These are phyloP conservation scores for Sporothrix brasiliensis DNA, from an alignment of 2,329 filamentous ascomycete species.

Conservation along the genomic window DNA sequence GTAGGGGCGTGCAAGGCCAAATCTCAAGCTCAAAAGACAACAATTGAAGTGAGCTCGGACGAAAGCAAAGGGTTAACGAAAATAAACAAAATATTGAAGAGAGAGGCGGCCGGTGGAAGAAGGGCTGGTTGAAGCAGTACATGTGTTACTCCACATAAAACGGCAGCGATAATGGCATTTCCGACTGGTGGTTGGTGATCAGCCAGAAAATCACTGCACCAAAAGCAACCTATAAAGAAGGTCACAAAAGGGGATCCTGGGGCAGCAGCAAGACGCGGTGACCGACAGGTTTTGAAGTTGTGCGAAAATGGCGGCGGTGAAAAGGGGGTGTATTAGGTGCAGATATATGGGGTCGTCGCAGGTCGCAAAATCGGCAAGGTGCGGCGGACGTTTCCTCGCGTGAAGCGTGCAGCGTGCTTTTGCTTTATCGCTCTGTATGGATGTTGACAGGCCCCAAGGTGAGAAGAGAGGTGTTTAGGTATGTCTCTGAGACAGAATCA, in stretches of 20 bases:
- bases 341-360: neutral
- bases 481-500: neutral
- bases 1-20: neutral
- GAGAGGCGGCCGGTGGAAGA: constrained; percentile 5
- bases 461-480: neutral
- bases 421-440: neutral
- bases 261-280: constrained; percentile 30
- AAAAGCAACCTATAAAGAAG: neutral
- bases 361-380: constrained; percentile 7
- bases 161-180: neutral
- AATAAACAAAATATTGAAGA: constrained; percentile 15
- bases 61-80: neutral
- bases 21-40: neutral
- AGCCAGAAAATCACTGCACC: neutral
- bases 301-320: constrained; percentile 31
- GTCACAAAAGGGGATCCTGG: constrained; percentile 2
- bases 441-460: neutral
- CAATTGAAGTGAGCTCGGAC: neutral
- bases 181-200: constrained; percentile 10
- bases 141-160: constrained; percentile 15
- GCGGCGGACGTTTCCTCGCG: neutral
- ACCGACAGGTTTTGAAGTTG: constrained; percentile 22
- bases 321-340: constrained; percentile 16
- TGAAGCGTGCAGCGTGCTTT: neutral
- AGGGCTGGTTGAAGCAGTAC: constrained; percentile 5